phyloP scores from a whole-genome alignment of 768 basidiomycete genomes.

The Paxillus rubicundulus region DNA sequence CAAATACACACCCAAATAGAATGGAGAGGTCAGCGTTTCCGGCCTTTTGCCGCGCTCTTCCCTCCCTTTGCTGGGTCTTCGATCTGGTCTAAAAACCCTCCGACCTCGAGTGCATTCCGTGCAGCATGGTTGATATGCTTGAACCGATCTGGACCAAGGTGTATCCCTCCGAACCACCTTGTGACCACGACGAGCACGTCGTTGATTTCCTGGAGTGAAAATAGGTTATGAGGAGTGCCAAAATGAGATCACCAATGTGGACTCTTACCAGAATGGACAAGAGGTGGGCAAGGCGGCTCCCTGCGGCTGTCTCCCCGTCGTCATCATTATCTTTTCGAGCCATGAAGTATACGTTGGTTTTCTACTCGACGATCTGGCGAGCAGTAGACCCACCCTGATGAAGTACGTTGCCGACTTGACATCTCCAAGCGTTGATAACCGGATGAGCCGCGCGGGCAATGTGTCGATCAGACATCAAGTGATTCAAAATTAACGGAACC shows the following conservation, averaged over 20 bases:
- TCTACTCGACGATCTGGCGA: not conserved
- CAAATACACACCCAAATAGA: too few relatives aligned
- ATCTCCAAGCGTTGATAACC: conserved; percentile 80
- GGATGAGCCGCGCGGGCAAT: conserved; percentile 78
- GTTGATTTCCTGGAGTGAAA: conserved; percentile 57
- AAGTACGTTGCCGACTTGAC: conserved; percentile 60
- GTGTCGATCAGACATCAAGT: conserved; percentile 68
- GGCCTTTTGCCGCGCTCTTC: conserved; percentile 22
- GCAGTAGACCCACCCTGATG: conserved; percentile 60
- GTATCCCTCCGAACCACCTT: conserved; percentile 90
- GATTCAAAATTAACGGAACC: conserved; percentile 66
- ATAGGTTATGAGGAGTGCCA: not conserved
- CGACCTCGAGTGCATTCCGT: conserved; percentile 82
- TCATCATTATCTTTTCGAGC: conserved; percentile 79
- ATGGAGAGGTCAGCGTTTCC: conserved; percentile 22
- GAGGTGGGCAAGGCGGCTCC: conserved; percentile 85
- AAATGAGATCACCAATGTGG: not conserved
- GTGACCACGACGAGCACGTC: conserved; percentile 91
- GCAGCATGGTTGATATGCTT: conserved; percentile 97
- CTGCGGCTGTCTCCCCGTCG: conserved; percentile 92
- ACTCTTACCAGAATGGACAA: conserved; percentile 75
- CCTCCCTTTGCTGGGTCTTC: conserved; percentile 27
- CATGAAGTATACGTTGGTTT: not conserved
- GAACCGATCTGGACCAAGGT: conserved; percentile 84
- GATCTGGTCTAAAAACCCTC: conserved; percentile 72